Evolutionary conservation across 371 early-diverging fungal genomes (phyloP), one percentile per base, ranked within the genome.

Genomic region (Mucor lusitanicus): DNA sequence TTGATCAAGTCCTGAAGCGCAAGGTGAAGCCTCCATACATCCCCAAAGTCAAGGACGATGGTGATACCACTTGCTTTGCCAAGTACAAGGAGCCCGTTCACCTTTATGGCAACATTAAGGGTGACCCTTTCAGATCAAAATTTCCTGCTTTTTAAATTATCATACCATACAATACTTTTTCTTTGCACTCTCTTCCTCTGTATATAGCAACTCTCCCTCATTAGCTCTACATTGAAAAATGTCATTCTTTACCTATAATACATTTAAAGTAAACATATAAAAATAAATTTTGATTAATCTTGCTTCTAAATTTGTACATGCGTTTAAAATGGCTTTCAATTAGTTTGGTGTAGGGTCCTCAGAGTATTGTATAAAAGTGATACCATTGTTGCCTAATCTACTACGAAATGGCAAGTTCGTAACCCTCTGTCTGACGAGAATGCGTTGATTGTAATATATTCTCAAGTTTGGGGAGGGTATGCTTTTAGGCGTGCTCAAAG

Each of bases 41-140:
- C 17, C 99, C 98, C 11, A 86, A 90, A 25, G 85, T 94, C 54
- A 83, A 85, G 59, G 85, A 89, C 40, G 95, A 92, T 37, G 96
- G 96, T 35, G 99, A 98, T 75, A 87, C 97, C 5, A 90, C 92
- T 75, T 95, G 96, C 81, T 98, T 97, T 87, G 97, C 96, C 69
- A 79, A 84, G 54, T 97, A 97, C 70, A 93, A 93, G 4, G 98
- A 94, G 71, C 91, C 92, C 61, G 76, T 83, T 28, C 88, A 84
- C 55, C 75, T 78, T 39, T 88, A 88, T 73, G 88, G 88, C 4
- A 64, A 62, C 25, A 53, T 65, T 55, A 70, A 67, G 28, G 70
- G 61, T 11, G 82, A 81, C 39, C 73, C 77, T 17, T 79, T 76
- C 40, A 66, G 73, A 19, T 70, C 79, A n/a, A 73, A 77, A 37